Evolutionary conservation across 805 yeast species (phyloP), one percentile per base, ranked within the genome.

Genomic region (Ogataea zsoltii): DNA sequence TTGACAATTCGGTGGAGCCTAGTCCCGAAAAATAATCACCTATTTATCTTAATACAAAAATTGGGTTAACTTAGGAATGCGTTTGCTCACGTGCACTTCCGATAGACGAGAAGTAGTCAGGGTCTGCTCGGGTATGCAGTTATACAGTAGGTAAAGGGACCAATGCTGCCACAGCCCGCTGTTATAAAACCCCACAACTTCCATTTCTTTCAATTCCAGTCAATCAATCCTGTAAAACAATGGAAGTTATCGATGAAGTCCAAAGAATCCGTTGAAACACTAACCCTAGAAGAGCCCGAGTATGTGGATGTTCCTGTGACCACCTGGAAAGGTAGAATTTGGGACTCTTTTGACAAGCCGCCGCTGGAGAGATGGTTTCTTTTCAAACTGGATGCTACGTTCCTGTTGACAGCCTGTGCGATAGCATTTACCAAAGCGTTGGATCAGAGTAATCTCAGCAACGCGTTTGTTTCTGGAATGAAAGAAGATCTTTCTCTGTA

Each of bases 401-500:
- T 72, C 28, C 60, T 72, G 36, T 65, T 73, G 13, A 70, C 66
- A 46, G 62, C 61, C 7, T 70, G 74, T 21, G 25, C 25, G 9
- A 21, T 21, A 6, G 21, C 39, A 12, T 23, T 36, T 6, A 28
- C 71, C 51, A 80, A 79, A 51, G 79, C 78, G 56, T 68, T 81
- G 25, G 84, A 80, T 58, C 65, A 80, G 55, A 65, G 72, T 14
- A 77, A 77, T 39, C 57, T 76, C 32, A 61, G 73, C 26, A 75
- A 76, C 56, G 85, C 85, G 3, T 80, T 80, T 56, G 81, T 79
- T 9, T 70, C 78, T 11, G 86, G 85, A 7, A 76, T 80, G 83
- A 71, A 76, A 53, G 79, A 78, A 44, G 83, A n/a, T 15, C 32
- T 46, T 14, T 25, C 18, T 2, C 31, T 48, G 16, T 15, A 43